Evolutionary conservation across 257 asterid genomes (phyloP), one percentile per base, ranked within the genome.

Genomic region (Plectranthus barbatus): DNA sequence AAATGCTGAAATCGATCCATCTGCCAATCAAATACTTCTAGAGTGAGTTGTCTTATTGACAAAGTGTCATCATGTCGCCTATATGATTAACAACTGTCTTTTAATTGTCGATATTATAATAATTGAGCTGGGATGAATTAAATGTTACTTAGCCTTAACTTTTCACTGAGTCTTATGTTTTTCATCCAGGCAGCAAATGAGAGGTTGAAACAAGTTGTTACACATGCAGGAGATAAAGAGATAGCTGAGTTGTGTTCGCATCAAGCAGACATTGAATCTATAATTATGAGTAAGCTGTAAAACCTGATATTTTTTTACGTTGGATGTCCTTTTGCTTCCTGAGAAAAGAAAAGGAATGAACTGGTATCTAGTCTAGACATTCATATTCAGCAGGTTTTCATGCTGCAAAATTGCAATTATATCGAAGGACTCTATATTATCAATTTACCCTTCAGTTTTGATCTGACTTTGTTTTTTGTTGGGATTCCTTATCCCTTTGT

Each of bases 121-220:
- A 33, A 61, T 49, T 40, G 26, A 15, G 44, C 46, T 60, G 46
- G 64, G 47, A 55, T 61, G 21, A 54, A 48, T 37, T 40, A 52
- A 53, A 54, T 15, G 52, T 54, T 61, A 26, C 42, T 44, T 63
- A 20, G 47, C 36, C 46, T 49, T 66, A 40, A 46, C 17, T 60
- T 50, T 57, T 33, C 47, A 60, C 55, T 45, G 60, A 67, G 68
- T 58, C 71, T 78, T 44, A 56, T 67, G 44, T 53, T 76, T 59
- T 68, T 60, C 70, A 64, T 72, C 55, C 79, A 93, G 99, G 94
- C 71, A 67, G 84, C 88, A 21, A 87, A 85, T 77, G 97, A 81
- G 70, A 85, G 88, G 75, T 74, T 90, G 75, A 90, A 77, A 70
- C 86, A 84, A 76, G 87, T 87, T 61, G 81, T 90, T 72, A 82